Evolutionary conservation across 1,284 basidiomycete genomes (phyloP).

Genomic region (Fomes fomentarius): DNA sequence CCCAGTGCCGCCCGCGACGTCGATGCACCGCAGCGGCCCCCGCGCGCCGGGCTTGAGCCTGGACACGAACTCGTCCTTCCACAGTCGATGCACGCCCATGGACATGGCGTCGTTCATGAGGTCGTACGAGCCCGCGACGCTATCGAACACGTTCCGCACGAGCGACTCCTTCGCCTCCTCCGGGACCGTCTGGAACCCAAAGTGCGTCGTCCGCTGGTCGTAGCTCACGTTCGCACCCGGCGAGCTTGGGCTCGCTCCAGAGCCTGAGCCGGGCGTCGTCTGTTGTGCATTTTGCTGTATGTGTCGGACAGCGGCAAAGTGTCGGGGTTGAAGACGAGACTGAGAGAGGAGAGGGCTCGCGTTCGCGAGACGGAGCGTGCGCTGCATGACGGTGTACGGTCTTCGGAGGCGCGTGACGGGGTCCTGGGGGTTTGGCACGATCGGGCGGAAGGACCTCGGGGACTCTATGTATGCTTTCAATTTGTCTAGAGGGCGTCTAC

Average conservation of each 20-base stretch:
- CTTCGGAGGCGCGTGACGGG: conserved; percentile 19
- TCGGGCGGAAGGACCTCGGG: conserved; percentile 21
- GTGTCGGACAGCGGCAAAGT: conserved; percentile 11
- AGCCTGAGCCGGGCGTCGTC: background rate
- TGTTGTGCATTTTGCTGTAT: conserved; percentile 18
- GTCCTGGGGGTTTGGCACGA: conserved; percentile 13
- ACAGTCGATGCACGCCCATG: conserved; percentile 92
- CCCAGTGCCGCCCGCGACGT: conserved; percentile 97
- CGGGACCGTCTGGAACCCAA: conserved; percentile 89
- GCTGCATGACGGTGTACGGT: conserved; percentile 19
- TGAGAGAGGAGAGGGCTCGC: conserved; percentile 19
- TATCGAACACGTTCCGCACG: conserved; percentile 94
- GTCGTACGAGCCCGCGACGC: conserved; percentile 95
- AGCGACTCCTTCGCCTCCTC: conserved; percentile 77
- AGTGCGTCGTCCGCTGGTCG: conserved; percentile 60
- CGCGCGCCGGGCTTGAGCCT: conserved; percentile 78
- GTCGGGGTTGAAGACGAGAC: background rate
- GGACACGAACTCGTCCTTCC: conserved; percentile 95
- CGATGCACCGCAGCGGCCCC: conserved; percentile 81
- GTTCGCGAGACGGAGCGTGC: conserved; percentile 19
- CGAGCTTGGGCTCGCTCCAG: background rate
- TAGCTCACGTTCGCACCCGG: background rate
- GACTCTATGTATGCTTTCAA: conserved; percentile 21
- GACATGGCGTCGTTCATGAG: conserved; percentile 99
- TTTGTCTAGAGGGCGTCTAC: conserved; percentile 16